A percentile compares a stretch with the other conserved stretches of the same genome.
phyloP scores from a whole-genome alignment of 306 rosid genomes.

The Dalbergia cultrata region DNA sequence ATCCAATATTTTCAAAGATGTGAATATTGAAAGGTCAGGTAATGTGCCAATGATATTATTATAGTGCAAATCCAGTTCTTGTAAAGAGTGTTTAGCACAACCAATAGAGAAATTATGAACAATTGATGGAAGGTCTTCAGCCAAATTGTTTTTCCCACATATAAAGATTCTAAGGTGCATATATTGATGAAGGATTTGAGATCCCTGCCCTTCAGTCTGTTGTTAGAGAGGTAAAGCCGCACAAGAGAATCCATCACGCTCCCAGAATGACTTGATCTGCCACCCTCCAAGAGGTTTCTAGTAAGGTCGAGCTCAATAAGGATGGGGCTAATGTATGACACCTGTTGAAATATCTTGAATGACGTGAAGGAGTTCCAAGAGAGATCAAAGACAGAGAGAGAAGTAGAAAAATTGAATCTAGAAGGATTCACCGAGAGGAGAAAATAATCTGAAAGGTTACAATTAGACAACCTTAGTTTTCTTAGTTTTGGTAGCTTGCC shows the following conservation, averaged over 20 bases:
- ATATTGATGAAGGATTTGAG: background rate
- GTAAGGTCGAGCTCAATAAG: no score
- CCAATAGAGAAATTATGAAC: slow-evolving; percentile 28
- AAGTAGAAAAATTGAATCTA: no score
- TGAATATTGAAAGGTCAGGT: slow-evolving; percentile 5
- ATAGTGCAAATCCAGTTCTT: background rate
- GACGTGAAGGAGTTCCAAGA: slow-evolving; percentile 38
- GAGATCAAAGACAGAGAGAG: no score
- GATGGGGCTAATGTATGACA: slow-evolving; percentile 25
- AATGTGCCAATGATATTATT: slow-evolving; percentile 39
- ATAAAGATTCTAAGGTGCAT: background rate
- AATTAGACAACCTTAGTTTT: no score
- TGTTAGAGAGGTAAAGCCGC: background rate
- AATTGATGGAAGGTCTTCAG: background rate
- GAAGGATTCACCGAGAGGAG: no score
- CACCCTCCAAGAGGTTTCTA: slow-evolving; percentile 1
- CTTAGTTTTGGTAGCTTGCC: no score
- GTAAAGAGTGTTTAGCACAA: slow-evolving; percentile 37
- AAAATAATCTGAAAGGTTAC: no score
- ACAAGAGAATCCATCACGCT: background rate
- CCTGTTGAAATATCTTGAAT: slow-evolving; percentile 37
- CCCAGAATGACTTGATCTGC: background rate
- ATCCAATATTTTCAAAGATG: background rate
- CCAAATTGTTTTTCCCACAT: background rate
- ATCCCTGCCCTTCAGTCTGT: background rate